Evolutionary conservation across 108 stramenopile species (phyloP), one percentile per base, ranked within the genome.

Genomic region (Pinguiococcus pyrenoidosus): DNA sequence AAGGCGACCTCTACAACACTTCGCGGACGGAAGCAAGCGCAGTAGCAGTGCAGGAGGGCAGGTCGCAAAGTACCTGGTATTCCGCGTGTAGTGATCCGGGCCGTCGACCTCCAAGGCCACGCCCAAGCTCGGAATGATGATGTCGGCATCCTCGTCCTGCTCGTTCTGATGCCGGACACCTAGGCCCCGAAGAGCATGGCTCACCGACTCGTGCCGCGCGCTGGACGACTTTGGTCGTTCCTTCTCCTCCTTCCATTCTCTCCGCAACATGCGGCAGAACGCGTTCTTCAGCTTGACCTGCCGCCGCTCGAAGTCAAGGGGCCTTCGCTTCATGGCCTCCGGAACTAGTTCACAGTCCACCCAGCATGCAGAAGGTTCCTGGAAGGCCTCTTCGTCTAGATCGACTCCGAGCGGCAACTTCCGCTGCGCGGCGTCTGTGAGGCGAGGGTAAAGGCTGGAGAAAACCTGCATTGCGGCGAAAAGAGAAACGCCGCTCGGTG

Each of bases 71-170:
- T n/a, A n/a, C n/a, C n/a, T n/a, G n/a, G n/a, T 37, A 48, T 66
- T 62, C 14, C 30, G 30, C 21, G 54, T 37, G 61, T 57, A 66
- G 46, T 66, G 65, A 13, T 44, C 37, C 9, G 65, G 65, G 5
- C 65, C 65, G 35, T 66, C 65, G 7, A 66, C 55, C 18, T 66
- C 65, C 13, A 66, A 14, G 13, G 65, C 65, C 14, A 66, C 41
- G 17, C 46, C 46, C 39, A 40, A 6, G 5, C 21, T 18, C 39
- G n/a, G 39, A 20, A 63, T 63, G 44, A 54, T 53, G 14, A 63
- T 63, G 36, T 63, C 62, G 26, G 54, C 45, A 18, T 63, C 62
- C 22, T 43, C 44, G 44, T 63, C 62, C 25, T 53, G 45, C 32
- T 46, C 38, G 46, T 63, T 44, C 6, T 44, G 32, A 46, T 28